Evolutionary conservation across 352 stramenopile species (phyloP).

Genomic region (Phytophthora ohioensis): DNA sequence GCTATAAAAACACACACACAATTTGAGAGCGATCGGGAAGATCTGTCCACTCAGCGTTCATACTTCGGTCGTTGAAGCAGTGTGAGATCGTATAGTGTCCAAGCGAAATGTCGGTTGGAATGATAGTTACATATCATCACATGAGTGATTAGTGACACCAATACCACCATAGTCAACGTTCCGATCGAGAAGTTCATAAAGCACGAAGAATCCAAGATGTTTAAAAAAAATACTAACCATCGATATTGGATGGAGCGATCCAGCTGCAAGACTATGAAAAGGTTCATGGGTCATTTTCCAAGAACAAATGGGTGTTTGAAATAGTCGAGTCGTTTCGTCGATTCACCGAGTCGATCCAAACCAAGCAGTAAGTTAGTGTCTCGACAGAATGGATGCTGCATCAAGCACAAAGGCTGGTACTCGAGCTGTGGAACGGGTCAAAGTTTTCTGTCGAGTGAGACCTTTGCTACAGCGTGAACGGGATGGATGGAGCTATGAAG

Average conservation of each 20-base stretch:
- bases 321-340: slow-evolving; percentile 33
- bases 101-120: slow-evolving; percentile 3
- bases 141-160: not conserved
- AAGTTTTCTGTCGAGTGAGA: slow-evolving; percentile 71
- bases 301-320: slow-evolving; percentile 9
- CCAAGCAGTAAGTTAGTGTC: not conserved
- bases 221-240: not conserved
- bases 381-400: slow-evolving; percentile 24
- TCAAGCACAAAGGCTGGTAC: slow-evolving; percentile 10
- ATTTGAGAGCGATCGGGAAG: not conserved
- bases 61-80: slow-evolving; percentile 5
- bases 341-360: not conserved
- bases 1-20: not conserved
- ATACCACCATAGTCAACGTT: not conserved
- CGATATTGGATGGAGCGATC: not conserved
- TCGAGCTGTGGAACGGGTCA: slow-evolving; percentile 62
- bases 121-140: not conserved
- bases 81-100: slow-evolving; percentile 7
- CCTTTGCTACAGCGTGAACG: slow-evolving; percentile 69
- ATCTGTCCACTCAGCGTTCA: not conserved
- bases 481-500: slow-evolving; percentile 69
- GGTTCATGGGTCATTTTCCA: slow-evolving; percentile 12
- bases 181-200: slow-evolving; percentile 3
- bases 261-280: not conserved
- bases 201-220: not conserved